Evolutionary conservation across 805 yeast genomes (phyloP), one percentile per base, ranked within the genome.

Genomic region (Kazachstania martiniae): DNA sequence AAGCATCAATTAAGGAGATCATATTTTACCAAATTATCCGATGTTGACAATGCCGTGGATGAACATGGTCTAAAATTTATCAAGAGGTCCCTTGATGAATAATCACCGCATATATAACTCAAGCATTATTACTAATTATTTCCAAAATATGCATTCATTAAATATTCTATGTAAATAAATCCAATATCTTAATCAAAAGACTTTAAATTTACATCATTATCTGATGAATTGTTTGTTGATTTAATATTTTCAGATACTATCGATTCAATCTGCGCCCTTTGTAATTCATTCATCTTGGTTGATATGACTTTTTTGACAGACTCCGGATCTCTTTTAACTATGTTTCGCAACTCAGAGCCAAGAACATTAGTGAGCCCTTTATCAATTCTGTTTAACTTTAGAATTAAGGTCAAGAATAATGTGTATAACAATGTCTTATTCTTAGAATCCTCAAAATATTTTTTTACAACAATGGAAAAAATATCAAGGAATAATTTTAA

Each of bases 1-100:
- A 46, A 49, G 21, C 41, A 47, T 27, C 40, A 42, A 27, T 21
- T 47, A 5, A 42, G 57, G 31, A 29, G 38, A 12, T 18, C 31
- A 7, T 12, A 35, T 1, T 32, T 32, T 18, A 27, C 19, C 9
- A 24, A 33, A 10, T 24, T 14, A 8, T 24, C 29, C 13, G 33
- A 37, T n/a, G 6, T 47, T 12, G 35, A 29, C 4, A 23, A 27
- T 7, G 7, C 4, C 9, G 12, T 43, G 4, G 5, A 28, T 5
- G 19, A 25, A 7, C 26, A 40, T 12, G 43, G 44, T 3, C 13
- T 35, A 8, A 25, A 35, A n/a, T 31, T 37, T 12, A 30, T 44
- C 6, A 25, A 32, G 10, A 29, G 34, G 8, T 27, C 32, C 12
- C 31, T 44, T n/a, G 33, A 32, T 12, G 28, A 27, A 19, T 1